These are phyloP conservation scores for Breviolum minutum DNA, from an alignment of 73 alveolate genomes.

Conservation along the genomic window DNA sequence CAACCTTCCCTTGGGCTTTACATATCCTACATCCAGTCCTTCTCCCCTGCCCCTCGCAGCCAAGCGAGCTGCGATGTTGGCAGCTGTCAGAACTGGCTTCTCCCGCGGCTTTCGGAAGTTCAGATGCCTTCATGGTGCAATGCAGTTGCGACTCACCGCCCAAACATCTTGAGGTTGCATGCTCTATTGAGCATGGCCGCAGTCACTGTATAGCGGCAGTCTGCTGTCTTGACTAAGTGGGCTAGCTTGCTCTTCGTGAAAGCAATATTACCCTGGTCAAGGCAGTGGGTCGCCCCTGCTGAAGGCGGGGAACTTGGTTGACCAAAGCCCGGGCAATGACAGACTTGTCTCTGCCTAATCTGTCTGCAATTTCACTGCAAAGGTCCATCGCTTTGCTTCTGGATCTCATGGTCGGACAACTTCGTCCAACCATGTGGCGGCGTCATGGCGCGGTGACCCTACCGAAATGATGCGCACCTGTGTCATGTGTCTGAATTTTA, in stretches of 20 bases:
- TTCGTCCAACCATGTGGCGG: not conserved
- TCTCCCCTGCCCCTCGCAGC: conserved; percentile 7
- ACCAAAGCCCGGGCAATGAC: not conserved
- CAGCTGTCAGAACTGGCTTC: not conserved
- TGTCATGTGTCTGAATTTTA: too few relatives aligned
- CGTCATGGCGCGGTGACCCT: not conserved
- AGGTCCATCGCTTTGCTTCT: not conserved
- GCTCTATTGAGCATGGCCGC: not conserved
- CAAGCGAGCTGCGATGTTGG: not conserved
- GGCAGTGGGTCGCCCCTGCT: not conserved
- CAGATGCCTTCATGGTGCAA: not conserved
- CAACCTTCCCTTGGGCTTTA: conserved; percentile 3
- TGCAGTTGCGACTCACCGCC: not conserved
- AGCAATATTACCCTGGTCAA: not conserved
- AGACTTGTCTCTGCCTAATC: not conserved
- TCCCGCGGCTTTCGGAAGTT: conserved; percentile 12
- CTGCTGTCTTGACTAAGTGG: not conserved
- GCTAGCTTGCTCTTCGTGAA: not conserved
- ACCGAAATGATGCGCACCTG: too few relatives aligned
- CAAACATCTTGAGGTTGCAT: not conserved
- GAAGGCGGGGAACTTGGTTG: not conserved
- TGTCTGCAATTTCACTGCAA: not conserved
- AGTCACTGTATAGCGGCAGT: conserved; percentile 12
- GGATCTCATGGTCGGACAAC: not conserved
- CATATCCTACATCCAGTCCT: conserved; percentile 22